A percentile compares a stretch with the other conserved stretches of the same genome.
Conservation (phyloP, 352 stramenopile species). For the Phytopythium helicoides region DNA sequence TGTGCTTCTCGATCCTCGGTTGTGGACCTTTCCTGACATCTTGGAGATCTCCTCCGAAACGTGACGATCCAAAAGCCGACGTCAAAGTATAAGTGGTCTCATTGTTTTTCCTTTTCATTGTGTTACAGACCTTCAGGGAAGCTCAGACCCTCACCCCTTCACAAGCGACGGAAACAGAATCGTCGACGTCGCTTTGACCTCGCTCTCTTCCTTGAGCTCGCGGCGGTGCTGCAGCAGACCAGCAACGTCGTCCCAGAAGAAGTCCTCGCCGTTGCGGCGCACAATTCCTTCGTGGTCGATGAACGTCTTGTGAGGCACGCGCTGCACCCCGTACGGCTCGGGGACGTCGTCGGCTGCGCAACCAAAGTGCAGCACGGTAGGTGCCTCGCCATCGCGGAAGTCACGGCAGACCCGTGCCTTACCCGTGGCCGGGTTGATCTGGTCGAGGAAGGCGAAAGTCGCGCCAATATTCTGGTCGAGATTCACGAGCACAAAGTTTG, state of each 20-base stretch:
- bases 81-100: too few relatives aligned
- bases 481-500: slow-evolving; percentile 66
- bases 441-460: slow-evolving; percentile 47
- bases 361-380: slow-evolving; percentile 56
- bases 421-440: slow-evolving; percentile 27
- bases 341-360: slow-evolving; percentile 32
- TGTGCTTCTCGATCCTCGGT: too few relatives aligned
- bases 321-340: slow-evolving; percentile 48
- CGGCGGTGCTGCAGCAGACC: slow-evolving; percentile 36
- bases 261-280: slow-evolving; percentile 51
- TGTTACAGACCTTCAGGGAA: too few relatives aligned
- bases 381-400: slow-evolving; percentile 34
- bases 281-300: slow-evolving; percentile 46
- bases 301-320: slow-evolving; percentile 48
- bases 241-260: slow-evolving; percentile 61
- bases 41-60: too few relatives aligned
- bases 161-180: slow-evolving; percentile 27
- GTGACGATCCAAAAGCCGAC: too few relatives aligned
- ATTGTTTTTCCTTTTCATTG: not conserved
- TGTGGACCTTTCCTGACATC: too few relatives aligned
- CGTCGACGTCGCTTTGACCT: slow-evolving; percentile 13
- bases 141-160: slow-evolving; percentile 3
- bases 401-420: slow-evolving; percentile 51
- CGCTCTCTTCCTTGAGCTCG: slow-evolving; percentile 20
- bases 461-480: slow-evolving; percentile 56